phyloP scores from a whole-genome alignment of 2,329 filamentous ascomycete genomes.

The Albophoma yamanashiensis region DNA sequence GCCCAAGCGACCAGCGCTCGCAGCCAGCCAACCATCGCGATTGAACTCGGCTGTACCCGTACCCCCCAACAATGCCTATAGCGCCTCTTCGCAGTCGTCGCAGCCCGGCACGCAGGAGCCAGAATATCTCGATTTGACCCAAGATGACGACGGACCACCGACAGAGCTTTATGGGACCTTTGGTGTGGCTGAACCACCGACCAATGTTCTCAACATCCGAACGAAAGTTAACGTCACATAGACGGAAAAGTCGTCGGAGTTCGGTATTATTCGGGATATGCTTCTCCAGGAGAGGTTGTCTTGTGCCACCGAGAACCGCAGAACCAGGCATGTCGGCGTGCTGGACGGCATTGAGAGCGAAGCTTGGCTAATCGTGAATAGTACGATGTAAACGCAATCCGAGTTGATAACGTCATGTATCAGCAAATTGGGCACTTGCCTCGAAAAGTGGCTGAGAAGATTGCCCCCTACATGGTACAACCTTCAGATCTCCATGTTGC shows the following conservation, averaged over 20 bases:
- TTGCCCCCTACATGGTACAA: slow-evolving; percentile 60
- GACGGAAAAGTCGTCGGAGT: slow-evolving; percentile 40
- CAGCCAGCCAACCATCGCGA: slow-evolving; percentile 3
- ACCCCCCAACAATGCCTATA: not conserved
- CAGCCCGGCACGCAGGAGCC: slow-evolving; percentile 17
- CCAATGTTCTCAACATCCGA: not conserved
- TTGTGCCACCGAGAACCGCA: slow-evolving; percentile 52
- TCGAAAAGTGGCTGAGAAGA: slow-evolving; percentile 52
- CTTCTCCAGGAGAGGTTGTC: slow-evolving; percentile 52
- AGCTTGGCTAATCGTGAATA: slow-evolving; percentile 8
- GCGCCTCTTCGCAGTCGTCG: slow-evolving; percentile 3
- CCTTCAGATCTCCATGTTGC: not conserved
- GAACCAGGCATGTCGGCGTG: slow-evolving; percentile 36
- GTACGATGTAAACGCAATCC: slow-evolving; percentile 68
- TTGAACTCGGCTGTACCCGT: not conserved
- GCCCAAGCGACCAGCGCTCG: slow-evolving; percentile 15
- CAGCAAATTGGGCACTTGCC: slow-evolving; percentile 73
- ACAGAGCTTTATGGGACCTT: slow-evolving; percentile 38
- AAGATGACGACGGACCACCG: slow-evolving; percentile 27
- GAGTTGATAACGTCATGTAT: slow-evolving; percentile 65
- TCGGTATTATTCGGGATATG: slow-evolving; percentile 52
- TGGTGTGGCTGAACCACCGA: slow-evolving; percentile 16
- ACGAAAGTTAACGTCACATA: slow-evolving; percentile 7
- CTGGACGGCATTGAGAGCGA: not conserved
- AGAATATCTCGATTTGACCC: slow-evolving; percentile 31